A percentile compares a stretch with the other conserved stretches of the same genome.
These are phyloP conservation scores for Macrophomina pseudophaseolina DNA, from an alignment of 2,329 filamentous ascomycete species.

Conservation along the genomic window DNA sequence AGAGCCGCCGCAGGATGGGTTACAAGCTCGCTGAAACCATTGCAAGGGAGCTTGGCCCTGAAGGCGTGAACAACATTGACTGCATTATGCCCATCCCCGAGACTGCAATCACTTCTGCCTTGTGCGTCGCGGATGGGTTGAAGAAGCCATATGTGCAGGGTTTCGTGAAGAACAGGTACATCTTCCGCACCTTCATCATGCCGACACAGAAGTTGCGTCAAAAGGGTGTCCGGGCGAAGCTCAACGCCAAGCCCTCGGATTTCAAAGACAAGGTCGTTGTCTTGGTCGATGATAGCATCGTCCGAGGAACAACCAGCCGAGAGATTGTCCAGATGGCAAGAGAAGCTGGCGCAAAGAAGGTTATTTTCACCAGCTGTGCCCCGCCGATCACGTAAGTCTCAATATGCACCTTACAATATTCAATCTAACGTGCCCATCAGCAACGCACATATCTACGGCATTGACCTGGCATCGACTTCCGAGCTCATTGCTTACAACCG, in stretches of 20 bases:
- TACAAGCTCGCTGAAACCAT: constrained; percentile 77
- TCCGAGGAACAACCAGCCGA: constrained; percentile 80
- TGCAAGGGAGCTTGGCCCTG: constrained; percentile 67
- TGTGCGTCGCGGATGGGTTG: constrained; percentile 74
- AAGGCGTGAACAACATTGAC: constrained; percentile 77
- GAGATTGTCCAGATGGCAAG: constrained; percentile 84
- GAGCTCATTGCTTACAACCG: constrained; percentile 76
- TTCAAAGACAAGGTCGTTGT: constrained; percentile 81
- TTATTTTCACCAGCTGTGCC: constrained; percentile 82
- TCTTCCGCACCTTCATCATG: constrained; percentile 88
- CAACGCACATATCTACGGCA: constrained; percentile 86
- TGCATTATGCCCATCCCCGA: constrained; percentile 83
- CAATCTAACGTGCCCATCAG: constrained; percentile 32
- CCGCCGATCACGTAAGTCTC: constrained; percentile 70
- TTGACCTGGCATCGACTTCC: constrained; percentile 72
- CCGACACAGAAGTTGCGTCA: constrained; percentile 79
- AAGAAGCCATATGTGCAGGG: constrained; percentile 79
- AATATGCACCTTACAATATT: background rate
- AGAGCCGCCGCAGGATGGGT: constrained; percentile 86
- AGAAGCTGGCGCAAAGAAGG: constrained; percentile 80
- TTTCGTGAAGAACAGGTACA: constrained; percentile 89
- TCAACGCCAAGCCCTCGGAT: constrained; percentile 84
- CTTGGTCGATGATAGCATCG: constrained; percentile 88
- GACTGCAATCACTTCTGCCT: constrained; percentile 81
- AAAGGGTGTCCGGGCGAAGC: constrained; percentile 86